phyloP scores from a whole-genome alignment of 2,329 filamentous ascomycete genomes.

The Exophiala bonariae region DNA sequence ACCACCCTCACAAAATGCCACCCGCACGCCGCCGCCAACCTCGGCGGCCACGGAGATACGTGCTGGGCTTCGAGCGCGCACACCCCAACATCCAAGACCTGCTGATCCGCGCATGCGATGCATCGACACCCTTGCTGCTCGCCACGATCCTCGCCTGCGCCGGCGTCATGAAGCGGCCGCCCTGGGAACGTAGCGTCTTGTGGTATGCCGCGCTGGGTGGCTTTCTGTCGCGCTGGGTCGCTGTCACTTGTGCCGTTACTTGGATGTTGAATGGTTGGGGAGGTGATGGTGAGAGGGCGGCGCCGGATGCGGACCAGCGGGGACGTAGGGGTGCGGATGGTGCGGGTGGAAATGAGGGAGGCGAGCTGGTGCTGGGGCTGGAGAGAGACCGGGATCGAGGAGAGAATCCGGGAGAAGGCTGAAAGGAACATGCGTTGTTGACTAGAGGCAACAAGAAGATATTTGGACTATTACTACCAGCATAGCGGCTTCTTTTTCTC shows the following conservation, averaged over 20 bases:
- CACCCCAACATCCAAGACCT: conserved; percentile 15
- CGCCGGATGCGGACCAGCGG: neutral
- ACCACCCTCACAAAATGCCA: neutral
- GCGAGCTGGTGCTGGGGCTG: too few relatives aligned
- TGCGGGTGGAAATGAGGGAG: too few relatives aligned
- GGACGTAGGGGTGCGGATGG: too few relatives aligned
- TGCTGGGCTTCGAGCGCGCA: conserved; percentile 18
- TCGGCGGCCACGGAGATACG: neutral
- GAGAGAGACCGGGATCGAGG: too few relatives aligned
- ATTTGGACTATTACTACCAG: too few relatives aligned
- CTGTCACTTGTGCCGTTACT: conserved; percentile 20
- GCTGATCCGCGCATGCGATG: conserved; percentile 12
- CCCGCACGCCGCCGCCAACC: neutral
- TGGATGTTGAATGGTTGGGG: conserved; percentile 22
- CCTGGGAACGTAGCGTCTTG: conserved; percentile 15
- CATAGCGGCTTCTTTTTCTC: too few relatives aligned
- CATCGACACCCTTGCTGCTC: conserved; percentile 15
- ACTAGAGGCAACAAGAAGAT: too few relatives aligned
- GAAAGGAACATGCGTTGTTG: too few relatives aligned
- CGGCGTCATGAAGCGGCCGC: conserved; percentile 15
- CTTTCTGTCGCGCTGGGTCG: conserved; percentile 20
- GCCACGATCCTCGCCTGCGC: conserved; percentile 13
- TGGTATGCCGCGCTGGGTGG: conserved; percentile 18
- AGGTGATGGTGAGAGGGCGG: neutral
- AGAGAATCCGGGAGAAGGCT: too few relatives aligned